These are phyloP conservation scores for Yamadazyma phyllophila DNA, from an alignment of 805 yeast species.

Conservation along the genomic window DNA sequence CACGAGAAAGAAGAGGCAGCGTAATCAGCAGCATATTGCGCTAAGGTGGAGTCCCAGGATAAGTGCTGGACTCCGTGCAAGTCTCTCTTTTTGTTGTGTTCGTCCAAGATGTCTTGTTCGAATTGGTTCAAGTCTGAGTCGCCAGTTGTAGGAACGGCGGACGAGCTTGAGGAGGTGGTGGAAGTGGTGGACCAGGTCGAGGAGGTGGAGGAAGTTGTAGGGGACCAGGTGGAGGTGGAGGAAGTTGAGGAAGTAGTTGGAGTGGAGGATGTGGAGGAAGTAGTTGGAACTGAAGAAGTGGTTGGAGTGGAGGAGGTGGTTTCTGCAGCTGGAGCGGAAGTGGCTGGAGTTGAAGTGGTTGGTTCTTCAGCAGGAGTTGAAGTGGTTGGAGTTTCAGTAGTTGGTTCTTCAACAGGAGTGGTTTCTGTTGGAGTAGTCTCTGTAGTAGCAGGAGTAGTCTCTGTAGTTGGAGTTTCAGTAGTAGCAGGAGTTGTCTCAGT, in stretches of 20 bases:
- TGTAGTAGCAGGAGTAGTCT: conserved; percentile 10
- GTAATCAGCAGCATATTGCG: conserved; percentile 38
- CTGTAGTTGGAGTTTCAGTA: conserved; percentile 10
- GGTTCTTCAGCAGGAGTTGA: conserved; percentile 8
- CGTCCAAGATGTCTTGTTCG: conserved; percentile 29
- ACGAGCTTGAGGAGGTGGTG: conserved; percentile 12
- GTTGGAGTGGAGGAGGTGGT: conserved; percentile 14
- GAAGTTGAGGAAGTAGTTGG: conserved; percentile 12
- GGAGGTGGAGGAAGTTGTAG: conserved; percentile 6
- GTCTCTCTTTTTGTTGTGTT: conserved; percentile 38
- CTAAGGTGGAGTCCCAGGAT: conserved; percentile 33
- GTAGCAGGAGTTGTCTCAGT: conserved; percentile 11
- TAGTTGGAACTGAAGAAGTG: conserved; percentile 9
- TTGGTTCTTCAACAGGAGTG: not conserved
- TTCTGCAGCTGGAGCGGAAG: conserved; percentile 8
- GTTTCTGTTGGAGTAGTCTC: conserved; percentile 10
- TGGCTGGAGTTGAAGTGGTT: conserved; percentile 8
- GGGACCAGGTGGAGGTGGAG: conserved; percentile 7
- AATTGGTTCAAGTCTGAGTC: conserved; percentile 17
- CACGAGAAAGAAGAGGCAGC: conserved; percentile 55
- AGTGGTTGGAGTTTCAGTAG: conserved; percentile 11
- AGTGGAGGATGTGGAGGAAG: conserved; percentile 9
- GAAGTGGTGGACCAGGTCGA: conserved; percentile 12
- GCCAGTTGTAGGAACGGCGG: conserved; percentile 16
- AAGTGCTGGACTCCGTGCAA: conserved; percentile 31